Conservation (phyloP, 164 flowering plant species). For the Vitis vinifera region DNA sequence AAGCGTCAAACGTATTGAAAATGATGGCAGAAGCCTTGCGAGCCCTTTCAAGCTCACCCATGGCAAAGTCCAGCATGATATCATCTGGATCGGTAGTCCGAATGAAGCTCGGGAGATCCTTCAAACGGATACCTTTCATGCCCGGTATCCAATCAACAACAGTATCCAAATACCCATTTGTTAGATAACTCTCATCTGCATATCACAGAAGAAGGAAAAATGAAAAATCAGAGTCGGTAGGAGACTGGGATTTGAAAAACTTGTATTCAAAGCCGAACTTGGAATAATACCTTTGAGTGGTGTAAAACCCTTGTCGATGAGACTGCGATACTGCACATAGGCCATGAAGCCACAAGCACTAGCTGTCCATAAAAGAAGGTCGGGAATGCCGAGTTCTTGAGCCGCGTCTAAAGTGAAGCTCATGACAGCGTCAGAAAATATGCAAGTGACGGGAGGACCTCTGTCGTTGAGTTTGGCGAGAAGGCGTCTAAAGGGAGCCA, state of each 20-base stretch:
- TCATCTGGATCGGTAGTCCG: too few species aligned
- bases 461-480: slow-evolving; percentile 24
- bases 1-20: too few species aligned
- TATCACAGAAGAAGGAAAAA: not conserved
- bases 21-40: too few species aligned
- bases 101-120: too few species aligned
- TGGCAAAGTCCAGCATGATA: too few species aligned
- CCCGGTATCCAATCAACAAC: too few species aligned
- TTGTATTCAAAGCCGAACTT: not conserved
- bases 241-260: too few species aligned
- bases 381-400: slow-evolving; percentile 27
- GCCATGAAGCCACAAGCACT: slow-evolving; percentile 31
- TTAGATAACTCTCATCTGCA: slow-evolving; percentile 4
- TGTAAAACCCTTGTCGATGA: slow-evolving; percentile 20
- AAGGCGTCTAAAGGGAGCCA: slow-evolving; percentile 32
- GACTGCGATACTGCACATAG: slow-evolving; percentile 12
- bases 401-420: slow-evolving; percentile 31
- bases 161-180: not conserved
- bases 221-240: too few species aligned
- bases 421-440: slow-evolving; percentile 38
- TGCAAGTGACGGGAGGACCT: slow-evolving; percentile 27
- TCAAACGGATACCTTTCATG: too few species aligned
- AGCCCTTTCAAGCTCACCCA: too few species aligned
- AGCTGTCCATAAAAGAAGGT: slow-evolving; percentile 28
- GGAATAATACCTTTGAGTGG: slow-evolving; percentile 37